Evolutionary conservation across 2,329 filamentous ascomycete species (phyloP), one percentile per base, ranked within the genome.

Genomic region (Sarocladium brachiariae): DNA sequence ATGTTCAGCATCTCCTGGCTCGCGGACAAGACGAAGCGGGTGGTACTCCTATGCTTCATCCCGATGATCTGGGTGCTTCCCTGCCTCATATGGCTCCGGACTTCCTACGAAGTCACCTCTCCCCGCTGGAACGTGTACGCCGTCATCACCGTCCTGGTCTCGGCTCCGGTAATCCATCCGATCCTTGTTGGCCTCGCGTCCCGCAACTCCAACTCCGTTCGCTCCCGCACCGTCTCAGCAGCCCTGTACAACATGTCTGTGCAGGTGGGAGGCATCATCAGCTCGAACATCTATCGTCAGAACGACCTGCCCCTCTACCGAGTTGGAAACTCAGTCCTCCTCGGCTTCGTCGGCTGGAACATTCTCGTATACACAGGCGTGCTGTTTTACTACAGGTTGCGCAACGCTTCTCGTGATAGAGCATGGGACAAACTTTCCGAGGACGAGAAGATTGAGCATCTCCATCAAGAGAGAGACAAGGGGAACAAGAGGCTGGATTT

Each of bases 231-330:
- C 1, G 79, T 86, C 3, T 78, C 79, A 0, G 76, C 79, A 0
- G 81, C 80, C 0, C 65, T 80, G 14, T 85, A 85, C 63, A 85
- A 84, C 58, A 76, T 76, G 71, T 70, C 65, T 23, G 67, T 71
- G 1, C 73, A 76, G 56, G 63, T 68, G 0, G 65, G 67, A n/a
- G 64, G 61, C 1, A 69, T 75, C 27, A 70, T 71, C 46, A 56
- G 61, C 1, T 63, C 65, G 24, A 72, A 73, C 51, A 67, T 72
- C 9, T 72, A 70, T 51, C 62, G 67, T 2, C 53, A 58, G 24
- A 57, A 52, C 13, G 57, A 59, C 19, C 53, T 53, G n/a, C 56
- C 57, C 0, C 49, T 53, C n/a, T 59, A 45, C 14, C 39, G 39
- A n/a, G 7, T 7, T 30, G 39, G 39, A 5, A 45, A 45, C 16